Evolutionary conservation across 2,329 filamentous ascomycete genomes (phyloP).

Genomic region (Alternaria brassicicola): DNA sequence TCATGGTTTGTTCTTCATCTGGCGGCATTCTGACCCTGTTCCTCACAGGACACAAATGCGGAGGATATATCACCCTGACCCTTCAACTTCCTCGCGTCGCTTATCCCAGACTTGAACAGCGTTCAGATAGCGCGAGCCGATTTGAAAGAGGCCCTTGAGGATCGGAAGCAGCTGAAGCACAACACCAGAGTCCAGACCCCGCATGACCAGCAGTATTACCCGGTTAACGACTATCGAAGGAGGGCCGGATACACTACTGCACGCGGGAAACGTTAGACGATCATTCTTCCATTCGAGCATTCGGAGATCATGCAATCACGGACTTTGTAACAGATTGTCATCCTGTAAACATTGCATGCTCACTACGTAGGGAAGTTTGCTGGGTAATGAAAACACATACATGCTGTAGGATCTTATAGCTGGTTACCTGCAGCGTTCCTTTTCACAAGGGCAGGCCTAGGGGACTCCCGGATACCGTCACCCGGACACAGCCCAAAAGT

Average conservation of each 20-base stretch:
- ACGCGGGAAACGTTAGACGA: constrained; percentile 23
- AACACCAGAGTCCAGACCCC: neutral
- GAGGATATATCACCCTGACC: constrained; percentile 4
- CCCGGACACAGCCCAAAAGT: constrained; percentile 1
- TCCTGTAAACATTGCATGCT: neutral
- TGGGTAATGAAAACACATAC: neutral
- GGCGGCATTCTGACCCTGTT: neutral
- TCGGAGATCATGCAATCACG: neutral
- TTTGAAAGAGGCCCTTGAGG: neutral
- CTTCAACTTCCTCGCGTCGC: neutral
- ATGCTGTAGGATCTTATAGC: neutral
- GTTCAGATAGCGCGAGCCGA: neutral
- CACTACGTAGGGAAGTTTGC: neutral
- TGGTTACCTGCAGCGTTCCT: neutral
- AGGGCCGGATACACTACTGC: neutral
- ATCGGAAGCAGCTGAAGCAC: neutral
- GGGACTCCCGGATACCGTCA: constrained; percentile 16
- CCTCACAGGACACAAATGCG: neutral
- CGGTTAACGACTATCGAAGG: constrained; percentile 16
- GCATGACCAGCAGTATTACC: neutral
- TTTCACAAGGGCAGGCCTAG: neutral
- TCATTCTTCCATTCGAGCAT: neutral
- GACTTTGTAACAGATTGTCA: neutral
- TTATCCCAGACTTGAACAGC: neutral
- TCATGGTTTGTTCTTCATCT: neutral